Evolutionary conservation across 306 rosid species (phyloP), one percentile per base, ranked within the genome.

Genomic region (Prunus fruticosa): DNA sequence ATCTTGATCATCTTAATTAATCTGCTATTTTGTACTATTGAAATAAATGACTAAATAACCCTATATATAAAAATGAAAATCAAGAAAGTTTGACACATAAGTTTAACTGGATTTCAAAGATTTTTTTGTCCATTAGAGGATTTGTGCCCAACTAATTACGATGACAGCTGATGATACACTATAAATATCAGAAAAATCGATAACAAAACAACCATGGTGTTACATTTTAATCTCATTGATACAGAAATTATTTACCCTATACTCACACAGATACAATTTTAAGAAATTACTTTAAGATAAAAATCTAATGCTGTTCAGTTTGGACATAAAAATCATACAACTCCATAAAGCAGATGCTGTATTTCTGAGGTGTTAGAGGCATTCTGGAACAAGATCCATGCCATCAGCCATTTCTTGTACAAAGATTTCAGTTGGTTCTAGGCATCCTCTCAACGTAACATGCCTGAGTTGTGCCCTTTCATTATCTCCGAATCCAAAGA

Each of bases 401-500:
- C 85, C 86, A 66, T 88, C 87, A 56, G 76, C 76, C 81, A 68
- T 20, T 78, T 90, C 84, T 75, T 64, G 72, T 19, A 88, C 23
- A 69, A 89, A 82, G 64, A 94, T 91, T 74, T 94, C 86, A 25
- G 82, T 94, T 15, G 97, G 98, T 58, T 86, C 75, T 77, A 89
- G 90, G 87, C 97, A 90, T 66, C 79, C 79, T 85, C 98, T 87
- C 74, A 87, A 70, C 53, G 93, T 79, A 75, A 86, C 98, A 28
- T 85, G 95, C 50, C 98, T 93, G 22, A 94, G 96, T 74, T 94
- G n/a, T 15, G 88, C 97, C 79, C 97, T 86, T 84, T 91, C 95
- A 23, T 94, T 94, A 78, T 94, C 98, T 81, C 98, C 98, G 16
- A 91, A 94, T 22, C 98, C 98, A 13, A 91, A 84, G 80, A 94